These are phyloP conservation scores for Pyrus betulifolia DNA, from an alignment of 306 rosid species.

Conservation along the genomic window DNA sequence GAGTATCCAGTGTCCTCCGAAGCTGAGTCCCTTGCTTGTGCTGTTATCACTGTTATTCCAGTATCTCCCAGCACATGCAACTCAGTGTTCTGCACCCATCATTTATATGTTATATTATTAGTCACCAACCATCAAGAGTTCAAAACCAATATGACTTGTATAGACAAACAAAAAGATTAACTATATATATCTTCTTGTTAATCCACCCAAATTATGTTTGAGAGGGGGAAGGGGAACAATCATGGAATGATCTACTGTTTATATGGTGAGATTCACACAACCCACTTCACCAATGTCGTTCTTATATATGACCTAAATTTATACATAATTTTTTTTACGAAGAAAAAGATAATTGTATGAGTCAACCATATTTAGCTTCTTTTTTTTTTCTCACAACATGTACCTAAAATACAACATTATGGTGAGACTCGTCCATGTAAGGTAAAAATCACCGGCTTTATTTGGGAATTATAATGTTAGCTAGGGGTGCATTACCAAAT, in stretches of 20 bases:
- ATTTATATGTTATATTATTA: background rate
- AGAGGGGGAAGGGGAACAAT: background rate
- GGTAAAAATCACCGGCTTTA: background rate
- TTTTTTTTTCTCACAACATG: background rate
- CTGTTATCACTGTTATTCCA: constrained; percentile 34
- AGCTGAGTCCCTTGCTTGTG: constrained; percentile 33
- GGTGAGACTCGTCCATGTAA: background rate
- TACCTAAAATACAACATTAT: background rate
- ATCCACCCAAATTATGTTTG: background rate
- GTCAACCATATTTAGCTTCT: background rate
- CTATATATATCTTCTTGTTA: background rate
- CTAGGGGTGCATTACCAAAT: constrained; percentile 20
- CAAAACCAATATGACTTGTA: background rate
- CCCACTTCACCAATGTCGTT: background rate
- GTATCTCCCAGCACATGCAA: constrained; percentile 15
- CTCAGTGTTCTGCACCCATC: constrained; percentile 22
- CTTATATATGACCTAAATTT: background rate
- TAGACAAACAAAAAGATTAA: background rate
- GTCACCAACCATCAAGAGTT: background rate
- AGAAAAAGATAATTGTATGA: background rate
- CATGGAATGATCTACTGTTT: background rate
- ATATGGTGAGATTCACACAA: background rate
- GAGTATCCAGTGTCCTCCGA: constrained; percentile 23
- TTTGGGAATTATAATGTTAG: background rate
- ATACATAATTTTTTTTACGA: background rate